phyloP scores from a whole-genome alignment of 169 alveolate species.

The Cryptosporidium tyzzeri region DNA sequence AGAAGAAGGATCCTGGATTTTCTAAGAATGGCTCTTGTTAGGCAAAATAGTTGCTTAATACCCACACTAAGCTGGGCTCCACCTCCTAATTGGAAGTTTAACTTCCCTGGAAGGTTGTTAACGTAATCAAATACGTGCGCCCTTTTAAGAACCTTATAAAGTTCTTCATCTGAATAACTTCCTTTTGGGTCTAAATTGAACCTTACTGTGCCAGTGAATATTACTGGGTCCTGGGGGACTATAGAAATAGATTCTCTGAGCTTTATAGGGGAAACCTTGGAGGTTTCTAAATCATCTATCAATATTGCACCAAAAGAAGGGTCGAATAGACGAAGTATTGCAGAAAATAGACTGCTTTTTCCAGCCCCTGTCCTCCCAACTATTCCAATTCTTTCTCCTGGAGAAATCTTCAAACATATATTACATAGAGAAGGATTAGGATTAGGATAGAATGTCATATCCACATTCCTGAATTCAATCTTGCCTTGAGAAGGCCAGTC shows the following conservation, averaged over 20 bases:
- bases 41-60: slow-evolving; percentile 87
- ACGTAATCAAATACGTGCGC: slow-evolving; percentile 27
- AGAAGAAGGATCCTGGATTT: slow-evolving; percentile 83
- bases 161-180: slow-evolving; percentile 72
- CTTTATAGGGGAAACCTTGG: slow-evolving; percentile 10
- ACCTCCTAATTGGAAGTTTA: slow-evolving; percentile 80
- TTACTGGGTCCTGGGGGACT: slow-evolving; percentile 82
- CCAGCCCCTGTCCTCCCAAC: slow-evolving; percentile 92
- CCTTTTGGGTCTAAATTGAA: slow-evolving; percentile 84
- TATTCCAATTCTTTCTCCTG: slow-evolving; percentile 85
- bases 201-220: slow-evolving; percentile 83
- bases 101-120: slow-evolving; percentile 49
- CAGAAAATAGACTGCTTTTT: slow-evolving; percentile 82
- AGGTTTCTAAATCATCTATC: slow-evolving; percentile 83
- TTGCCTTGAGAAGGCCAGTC: slow-evolving; percentile 58
- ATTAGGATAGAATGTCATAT: slow-evolving; percentile 7
- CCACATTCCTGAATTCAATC: slow-evolving; percentile 48
- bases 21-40: slow-evolving; percentile 87
- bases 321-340: slow-evolving; percentile 80
- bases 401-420: slow-evolving; percentile 54
- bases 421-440: slow-evolving; percentile 60
- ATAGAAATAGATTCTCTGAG: slow-evolving; percentile 55
- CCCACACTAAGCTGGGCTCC: slow-evolving; percentile 88
- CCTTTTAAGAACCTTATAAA: slow-evolving; percentile 70
- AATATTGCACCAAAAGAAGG: slow-evolving; percentile 86